A percentile compares a stretch with the other conserved stretches of the same genome.
phyloP scores from a whole-genome alignment of 1,284 basidiomycete genomes.

The Sporisorium reilianum region DNA sequence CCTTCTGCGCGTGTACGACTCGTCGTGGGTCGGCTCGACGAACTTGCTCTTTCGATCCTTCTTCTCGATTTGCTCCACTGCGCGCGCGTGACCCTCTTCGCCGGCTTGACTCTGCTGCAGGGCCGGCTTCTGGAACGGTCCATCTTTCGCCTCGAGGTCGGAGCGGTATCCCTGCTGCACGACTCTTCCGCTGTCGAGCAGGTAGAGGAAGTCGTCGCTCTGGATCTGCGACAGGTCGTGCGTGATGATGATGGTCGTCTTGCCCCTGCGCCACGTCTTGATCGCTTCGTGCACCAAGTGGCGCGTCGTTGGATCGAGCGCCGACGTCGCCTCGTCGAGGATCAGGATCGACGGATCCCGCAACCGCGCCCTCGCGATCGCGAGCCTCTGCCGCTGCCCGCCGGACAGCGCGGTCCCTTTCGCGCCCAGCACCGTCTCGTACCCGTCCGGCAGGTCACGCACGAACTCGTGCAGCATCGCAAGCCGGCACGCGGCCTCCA shows the following conservation, averaged over 20 bases:
- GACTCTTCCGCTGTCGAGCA: constrained; percentile 84
- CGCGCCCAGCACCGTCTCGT: constrained; percentile 81
- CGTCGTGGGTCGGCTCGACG: constrained; percentile 5
- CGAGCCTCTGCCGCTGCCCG: constrained; percentile 91
- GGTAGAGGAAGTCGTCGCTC: constrained; percentile 86
- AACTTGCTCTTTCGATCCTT: constrained; percentile 47
- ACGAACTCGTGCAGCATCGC: constrained; percentile 91
- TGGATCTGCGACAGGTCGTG: constrained; percentile 91
- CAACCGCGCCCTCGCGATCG: constrained; percentile 87
- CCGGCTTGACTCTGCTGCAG: constrained; percentile 16
- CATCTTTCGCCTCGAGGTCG: constrained; percentile 75
- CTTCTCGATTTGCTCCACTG: constrained; percentile 69
- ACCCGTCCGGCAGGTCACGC: constrained; percentile 83
- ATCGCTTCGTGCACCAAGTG: constrained; percentile 89
- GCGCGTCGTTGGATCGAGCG: constrained; percentile 88
- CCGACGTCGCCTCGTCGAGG: constrained; percentile 95
- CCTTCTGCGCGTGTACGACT: constrained; percentile 70
- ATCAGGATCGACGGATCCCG: constrained; percentile 90
- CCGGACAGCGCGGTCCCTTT: constrained; percentile 85
- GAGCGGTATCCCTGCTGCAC: constrained; percentile 87
- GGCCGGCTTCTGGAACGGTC: constrained; percentile 17
- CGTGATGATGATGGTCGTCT: constrained; percentile 94
- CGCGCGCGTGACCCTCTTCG: neutral
- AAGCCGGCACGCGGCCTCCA: constrained; percentile 83
- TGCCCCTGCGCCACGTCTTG: constrained; percentile 82